Evolutionary conservation across 2,329 filamentous ascomycete genomes (phyloP).

Genomic region (Corinectria fuckeliana): DNA sequence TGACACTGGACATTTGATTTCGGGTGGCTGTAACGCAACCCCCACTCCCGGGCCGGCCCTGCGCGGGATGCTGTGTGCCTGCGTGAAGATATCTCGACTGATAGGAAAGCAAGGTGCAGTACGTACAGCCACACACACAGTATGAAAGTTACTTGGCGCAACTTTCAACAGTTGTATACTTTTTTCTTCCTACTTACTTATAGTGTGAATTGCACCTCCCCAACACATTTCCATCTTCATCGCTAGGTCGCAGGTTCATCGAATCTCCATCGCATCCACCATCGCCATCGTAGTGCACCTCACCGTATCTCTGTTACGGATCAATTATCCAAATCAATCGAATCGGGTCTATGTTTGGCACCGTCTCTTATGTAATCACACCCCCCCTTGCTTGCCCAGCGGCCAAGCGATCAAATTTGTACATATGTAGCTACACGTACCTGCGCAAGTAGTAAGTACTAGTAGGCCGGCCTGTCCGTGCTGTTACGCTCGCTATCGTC

Average conservation of each 20-base stretch:
- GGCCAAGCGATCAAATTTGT: too few relatives aligned
- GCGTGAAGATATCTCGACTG: constrained; percentile 5
- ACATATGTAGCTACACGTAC: too few relatives aligned
- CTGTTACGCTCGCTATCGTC: neutral
- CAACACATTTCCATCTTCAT: neutral
- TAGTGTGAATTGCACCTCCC: neutral
- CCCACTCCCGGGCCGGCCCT: constrained; percentile 9
- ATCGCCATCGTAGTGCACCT: neutral
- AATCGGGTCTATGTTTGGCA: neutral
- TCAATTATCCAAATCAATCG: neutral
- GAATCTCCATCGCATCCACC: neutral
- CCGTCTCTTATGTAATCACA: neutral
- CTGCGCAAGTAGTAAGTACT: too few relatives aligned
- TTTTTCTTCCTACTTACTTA: neutral
- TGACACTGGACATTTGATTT: neutral
- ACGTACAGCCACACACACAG: constrained; percentile 2
- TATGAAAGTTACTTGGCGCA: neutral
- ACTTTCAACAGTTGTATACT: neutral
- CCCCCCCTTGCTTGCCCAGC: neutral
- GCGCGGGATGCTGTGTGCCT: neutral
- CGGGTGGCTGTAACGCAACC: neutral
- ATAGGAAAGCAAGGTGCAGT: neutral
- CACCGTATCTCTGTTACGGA: neutral
- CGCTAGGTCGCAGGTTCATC: neutral
- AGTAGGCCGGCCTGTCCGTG: too few relatives aligned